Conservation (phyloP, 2,329 filamentous ascomycete genomes). For the Colletotrichum spinosum region DNA sequence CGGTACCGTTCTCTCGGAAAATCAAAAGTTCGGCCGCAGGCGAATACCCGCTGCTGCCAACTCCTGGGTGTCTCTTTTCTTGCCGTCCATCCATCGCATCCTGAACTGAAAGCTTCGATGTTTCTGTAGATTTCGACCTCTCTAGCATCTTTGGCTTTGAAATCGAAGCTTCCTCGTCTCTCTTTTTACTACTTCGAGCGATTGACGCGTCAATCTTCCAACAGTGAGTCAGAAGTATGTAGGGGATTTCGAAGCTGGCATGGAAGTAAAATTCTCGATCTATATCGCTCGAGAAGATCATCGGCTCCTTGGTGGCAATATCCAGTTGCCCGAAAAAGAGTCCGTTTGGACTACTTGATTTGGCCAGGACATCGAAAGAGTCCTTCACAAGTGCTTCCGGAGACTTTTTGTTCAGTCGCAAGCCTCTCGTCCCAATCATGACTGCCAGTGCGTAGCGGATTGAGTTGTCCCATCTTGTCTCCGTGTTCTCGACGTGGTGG, state of each 20-base stretch:
- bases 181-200: too few relatives aligned
- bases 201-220: neutral
- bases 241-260: neutral
- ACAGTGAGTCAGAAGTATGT: neutral
- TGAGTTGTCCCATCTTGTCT: slow-evolving; percentile 3
- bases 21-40: too few relatives aligned
- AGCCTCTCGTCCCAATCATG: neutral
- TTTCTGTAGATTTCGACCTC: too few relatives aligned
- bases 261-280: neutral
- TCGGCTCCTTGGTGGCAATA: fast-evolving
- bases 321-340: neutral
- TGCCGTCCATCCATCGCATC: too few relatives aligned
- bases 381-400: neutral
- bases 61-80: too few relatives aligned
- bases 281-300: neutral
- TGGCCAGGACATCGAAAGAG: neutral
- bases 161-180: too few relatives aligned
- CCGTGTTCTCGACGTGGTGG: neutral
- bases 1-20: too few relatives aligned
- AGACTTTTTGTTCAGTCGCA: fast-evolving
- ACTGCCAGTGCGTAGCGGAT: neutral
- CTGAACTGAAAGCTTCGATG: too few relatives aligned
- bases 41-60: too few relatives aligned
- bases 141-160: too few relatives aligned
- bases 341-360: neutral